Conservation (phyloP, 208 protist species). For the Crithidia sp. region DNA sequence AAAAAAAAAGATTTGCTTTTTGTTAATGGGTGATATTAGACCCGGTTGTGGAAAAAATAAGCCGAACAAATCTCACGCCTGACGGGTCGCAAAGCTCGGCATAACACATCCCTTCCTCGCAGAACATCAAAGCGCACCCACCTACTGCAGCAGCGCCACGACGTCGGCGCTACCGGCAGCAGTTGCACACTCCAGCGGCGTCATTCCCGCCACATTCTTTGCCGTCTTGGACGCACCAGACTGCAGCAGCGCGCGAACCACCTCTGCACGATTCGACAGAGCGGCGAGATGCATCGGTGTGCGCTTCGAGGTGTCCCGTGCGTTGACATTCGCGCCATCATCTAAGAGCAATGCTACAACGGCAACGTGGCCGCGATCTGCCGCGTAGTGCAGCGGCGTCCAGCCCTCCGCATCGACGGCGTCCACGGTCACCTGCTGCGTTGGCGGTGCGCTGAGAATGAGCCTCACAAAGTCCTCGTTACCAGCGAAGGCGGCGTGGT, state of each 20-base stretch:
- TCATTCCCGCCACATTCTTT: conserved; percentile 73
- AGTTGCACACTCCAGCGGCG: conserved; percentile 57
- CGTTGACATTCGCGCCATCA: conserved; percentile 76
- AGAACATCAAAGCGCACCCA: no score
- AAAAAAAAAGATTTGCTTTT: no score
- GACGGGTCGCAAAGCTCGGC: no score
- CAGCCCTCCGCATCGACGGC: conserved; percentile 76
- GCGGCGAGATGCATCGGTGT: conserved; percentile 88
- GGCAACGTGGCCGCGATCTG: conserved; percentile 62
- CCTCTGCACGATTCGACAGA: conserved; percentile 39
- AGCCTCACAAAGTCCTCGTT: conserved; percentile 42
- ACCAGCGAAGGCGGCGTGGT: conserved; percentile 79
- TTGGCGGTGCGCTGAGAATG: conserved; percentile 41
- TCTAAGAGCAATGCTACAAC: conserved; percentile 54
- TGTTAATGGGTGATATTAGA: no score
- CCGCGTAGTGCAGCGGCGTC: conserved; percentile 88
- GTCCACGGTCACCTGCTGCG: conserved; percentile 63
- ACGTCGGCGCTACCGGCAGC: conserved; percentile 43
- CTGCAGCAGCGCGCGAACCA: conserved; percentile 46
- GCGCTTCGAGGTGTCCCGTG: conserved; percentile 57
- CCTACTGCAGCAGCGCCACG: conserved; percentile 33
- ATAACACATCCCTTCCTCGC: no score
- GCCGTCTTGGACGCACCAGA: conserved; percentile 51
- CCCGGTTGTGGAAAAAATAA: no score
- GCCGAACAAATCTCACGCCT: no score